These are phyloP conservation scores for Penicillium sp. DNA, from an alignment of 2,329 filamentous ascomycete genomes.

Conservation along the genomic window DNA sequence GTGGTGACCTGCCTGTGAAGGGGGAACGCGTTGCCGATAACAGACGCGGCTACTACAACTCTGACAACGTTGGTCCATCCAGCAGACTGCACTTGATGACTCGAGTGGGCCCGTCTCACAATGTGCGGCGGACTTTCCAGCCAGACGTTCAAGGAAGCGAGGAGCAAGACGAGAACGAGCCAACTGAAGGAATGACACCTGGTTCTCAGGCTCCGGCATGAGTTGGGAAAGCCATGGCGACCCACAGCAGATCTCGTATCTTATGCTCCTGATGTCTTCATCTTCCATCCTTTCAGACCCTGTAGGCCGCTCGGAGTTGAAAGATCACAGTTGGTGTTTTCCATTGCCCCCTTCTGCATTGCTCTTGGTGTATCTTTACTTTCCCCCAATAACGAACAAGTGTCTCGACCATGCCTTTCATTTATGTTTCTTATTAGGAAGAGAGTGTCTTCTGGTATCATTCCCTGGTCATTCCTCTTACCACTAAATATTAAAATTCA, in stretches of 20 bases:
- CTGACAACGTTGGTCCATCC: slow-evolving; percentile 21
- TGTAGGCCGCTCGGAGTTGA: background rate
- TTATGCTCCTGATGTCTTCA: background rate
- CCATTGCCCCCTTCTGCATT: slow-evolving; percentile 9
- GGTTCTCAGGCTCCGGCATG: background rate
- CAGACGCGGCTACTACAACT: slow-evolving; percentile 23
- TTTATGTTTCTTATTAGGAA: background rate
- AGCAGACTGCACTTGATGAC: slow-evolving; percentile 19
- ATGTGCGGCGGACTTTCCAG: background rate
- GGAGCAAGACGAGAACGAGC: slow-evolving; percentile 24
- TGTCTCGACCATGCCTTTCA: slow-evolving; percentile 7
- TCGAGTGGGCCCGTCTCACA: slow-evolving; percentile 14
- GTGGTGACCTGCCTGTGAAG: slow-evolving; percentile 29
- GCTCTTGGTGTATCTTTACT: slow-evolving; percentile 9
- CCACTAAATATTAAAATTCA: no score
- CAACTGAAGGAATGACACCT: slow-evolving; percentile 8
- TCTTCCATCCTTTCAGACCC: background rate
- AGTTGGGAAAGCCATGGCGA: background rate
- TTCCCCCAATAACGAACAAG: background rate
- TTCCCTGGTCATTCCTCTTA: no score
- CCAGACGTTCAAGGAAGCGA: background rate
- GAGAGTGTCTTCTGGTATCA: no score
- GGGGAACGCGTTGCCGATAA: slow-evolving; percentile 15
- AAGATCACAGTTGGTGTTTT: background rate
- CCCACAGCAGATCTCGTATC: background rate